Evolutionary conservation across 2,329 filamentous ascomycete species (phyloP), one percentile per base, ranked within the genome.

Genomic region (Madurella fahalii): DNA sequence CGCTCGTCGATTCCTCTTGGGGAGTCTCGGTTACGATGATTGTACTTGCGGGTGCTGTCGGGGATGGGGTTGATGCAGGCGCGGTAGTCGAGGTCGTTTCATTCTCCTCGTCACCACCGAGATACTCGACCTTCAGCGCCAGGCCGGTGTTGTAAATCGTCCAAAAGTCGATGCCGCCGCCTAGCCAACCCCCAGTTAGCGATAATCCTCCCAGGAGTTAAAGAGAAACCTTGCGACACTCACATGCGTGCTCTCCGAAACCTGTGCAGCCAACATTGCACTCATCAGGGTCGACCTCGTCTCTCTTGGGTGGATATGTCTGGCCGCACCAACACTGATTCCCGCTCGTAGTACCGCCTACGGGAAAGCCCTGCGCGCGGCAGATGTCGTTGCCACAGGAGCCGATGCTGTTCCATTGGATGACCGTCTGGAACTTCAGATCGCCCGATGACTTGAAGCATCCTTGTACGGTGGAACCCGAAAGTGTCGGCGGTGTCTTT

Each of bases 271-370:
- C 67, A 30, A 77, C 78, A 65, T 81, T 76, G 72, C 91, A 96
- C 15, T 83, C 72, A 8, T 67, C 68, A 65, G 86, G 79, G 43
- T 78, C 72, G 7, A 82, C 78, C 56, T 84, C 67, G 40, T 74
- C 73, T 15, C 73, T 73, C 40, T 74, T 64, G 15, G 84, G 75
- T 0, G 91, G 91, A 46, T 92, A 78, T 55, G 77, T 71, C 59
- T 83, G 73, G 56, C 90, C 91, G 65, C 91, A 95, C 65, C 77
- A 89, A 72, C 91, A 96, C 59, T 82, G 71, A 16, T 77, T 74
- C 15, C 81, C 81, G 16, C 78, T 77, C 8, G 78, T 81, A 43
- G 89, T 72, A 32, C 78, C 89, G 64, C 85, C 82, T 8, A 90
- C 86, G 1, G 77, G 61, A 32, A 69, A 74, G 37, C 79, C 76